Evolutionary conservation across 2,329 filamentous ascomycete genomes (phyloP).

Genomic region (Xylaria sp.): DNA sequence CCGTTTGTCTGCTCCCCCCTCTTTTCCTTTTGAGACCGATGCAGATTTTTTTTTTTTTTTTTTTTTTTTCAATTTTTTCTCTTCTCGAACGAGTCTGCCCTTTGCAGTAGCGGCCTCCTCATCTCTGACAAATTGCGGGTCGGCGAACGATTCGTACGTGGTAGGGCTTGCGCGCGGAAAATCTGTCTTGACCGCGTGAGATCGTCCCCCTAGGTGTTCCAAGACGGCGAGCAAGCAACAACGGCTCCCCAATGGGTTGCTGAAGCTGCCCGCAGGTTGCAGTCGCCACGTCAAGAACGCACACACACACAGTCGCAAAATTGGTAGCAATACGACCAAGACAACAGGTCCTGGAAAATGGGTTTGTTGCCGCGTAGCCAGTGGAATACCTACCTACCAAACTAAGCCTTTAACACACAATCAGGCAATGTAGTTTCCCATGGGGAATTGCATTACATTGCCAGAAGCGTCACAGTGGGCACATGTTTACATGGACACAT

Average conservation of each 20-base stretch:
- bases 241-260: conserved; percentile 4
- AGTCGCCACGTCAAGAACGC: neutral
- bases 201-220: conserved; percentile 3
- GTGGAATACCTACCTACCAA: neutral
- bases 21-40: conserved; percentile 17
- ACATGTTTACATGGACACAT: neutral
- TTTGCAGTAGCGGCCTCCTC: conserved; percentile 20
- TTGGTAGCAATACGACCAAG: neutral
- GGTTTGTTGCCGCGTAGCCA: neutral
- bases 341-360: neutral
- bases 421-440: neutral
- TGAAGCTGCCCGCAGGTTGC: neutral
- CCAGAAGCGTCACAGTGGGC: neutral
- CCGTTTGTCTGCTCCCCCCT: conserved; percentile 13
- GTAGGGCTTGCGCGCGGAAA: conserved; percentile 3
- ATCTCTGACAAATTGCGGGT: conserved; percentile 13
- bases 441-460: neutral
- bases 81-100: conserved; percentile 16
- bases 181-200: conserved; percentile 17
- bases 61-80: neutral
- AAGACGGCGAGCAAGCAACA: conserved; percentile 3
- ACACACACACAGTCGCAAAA: neutral
- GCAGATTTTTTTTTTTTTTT: conserved; percentile 14
- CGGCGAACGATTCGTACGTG: conserved; percentile 8
- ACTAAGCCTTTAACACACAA: too few relatives aligned